Evolutionary conservation across 345 rosid species (phyloP).

Genomic region (Mallotus nudiflorus): DNA sequence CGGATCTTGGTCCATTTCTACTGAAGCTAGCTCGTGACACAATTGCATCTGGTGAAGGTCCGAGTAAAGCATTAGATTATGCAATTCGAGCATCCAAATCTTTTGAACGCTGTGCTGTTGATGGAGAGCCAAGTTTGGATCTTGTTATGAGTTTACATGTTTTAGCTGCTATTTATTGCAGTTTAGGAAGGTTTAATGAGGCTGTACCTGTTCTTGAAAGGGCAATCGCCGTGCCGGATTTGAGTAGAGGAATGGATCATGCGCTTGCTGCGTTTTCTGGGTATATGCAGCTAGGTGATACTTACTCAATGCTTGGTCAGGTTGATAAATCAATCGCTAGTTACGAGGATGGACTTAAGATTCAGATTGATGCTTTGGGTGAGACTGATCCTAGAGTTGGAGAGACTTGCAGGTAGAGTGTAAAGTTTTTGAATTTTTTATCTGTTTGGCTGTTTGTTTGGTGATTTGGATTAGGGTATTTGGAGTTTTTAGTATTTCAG

Average conservation of each 20-base stretch:
- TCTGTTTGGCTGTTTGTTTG: neutral
- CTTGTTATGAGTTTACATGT: slow-evolving; percentile 97
- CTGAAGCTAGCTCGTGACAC: slow-evolving; percentile 93
- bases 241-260: slow-evolving; percentile 70
- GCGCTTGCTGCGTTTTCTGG: slow-evolving; percentile 93
- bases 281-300: slow-evolving; percentile 95
- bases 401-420: slow-evolving; percentile 91
- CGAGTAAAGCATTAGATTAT: slow-evolving; percentile 79
- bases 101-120: slow-evolving; percentile 75
- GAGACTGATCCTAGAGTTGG: slow-evolving; percentile 97
- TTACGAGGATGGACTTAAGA: slow-evolving; percentile 87
- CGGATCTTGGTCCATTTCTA: slow-evolving; percentile 98
- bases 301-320: slow-evolving; percentile 93
- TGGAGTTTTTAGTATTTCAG: neutral
- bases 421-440: neutral
- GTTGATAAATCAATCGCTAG: slow-evolving; percentile 79
- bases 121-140: slow-evolving; percentile 83
- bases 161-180: slow-evolving; percentile 88
- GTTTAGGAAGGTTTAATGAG: slow-evolving; percentile 90
- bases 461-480: neutral
- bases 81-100: slow-evolving; percentile 90
- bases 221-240: slow-evolving; percentile 84
- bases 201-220: slow-evolving; percentile 85
- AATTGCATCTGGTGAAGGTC: slow-evolving; percentile 94
- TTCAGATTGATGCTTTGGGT: slow-evolving; percentile 93